Evolutionary conservation across 345 rosid species (phyloP).

Genomic region (Chamaenerion angustifolium): DNA sequence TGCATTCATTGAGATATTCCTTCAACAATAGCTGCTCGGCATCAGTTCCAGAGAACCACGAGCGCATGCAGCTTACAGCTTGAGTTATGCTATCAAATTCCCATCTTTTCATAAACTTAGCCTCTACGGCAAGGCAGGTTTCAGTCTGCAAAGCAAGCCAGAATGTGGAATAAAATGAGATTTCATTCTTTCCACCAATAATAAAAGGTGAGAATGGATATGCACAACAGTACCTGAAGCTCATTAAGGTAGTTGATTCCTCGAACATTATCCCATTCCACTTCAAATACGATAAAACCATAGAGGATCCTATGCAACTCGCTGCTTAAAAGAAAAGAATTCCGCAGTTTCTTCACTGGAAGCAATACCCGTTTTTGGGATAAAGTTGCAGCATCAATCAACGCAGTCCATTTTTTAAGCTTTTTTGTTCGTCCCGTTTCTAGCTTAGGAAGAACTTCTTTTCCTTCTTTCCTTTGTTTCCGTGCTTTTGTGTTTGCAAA

Average conservation of each 20-base stretch:
- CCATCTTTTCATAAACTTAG: conserved; percentile 90
- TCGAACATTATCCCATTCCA: conserved; percentile 66
- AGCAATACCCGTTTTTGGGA: conserved; percentile 39
- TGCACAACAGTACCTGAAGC: conserved; percentile 59
- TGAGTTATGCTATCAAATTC: conserved; percentile 86
- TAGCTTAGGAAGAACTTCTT: conserved; percentile 22
- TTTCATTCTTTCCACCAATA: not conserved
- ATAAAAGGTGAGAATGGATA: not conserved
- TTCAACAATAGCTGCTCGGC: conserved; percentile 37
- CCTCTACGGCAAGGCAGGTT: conserved; percentile 79
- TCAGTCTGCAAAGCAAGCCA: conserved; percentile 52
- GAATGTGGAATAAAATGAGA: not conserved
- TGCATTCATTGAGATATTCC: conserved; percentile 37
- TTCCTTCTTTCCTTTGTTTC: conserved; percentile 27
- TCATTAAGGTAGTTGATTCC: conserved; percentile 86
- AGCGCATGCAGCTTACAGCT: conserved; percentile 44
- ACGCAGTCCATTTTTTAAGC: conserved; percentile 49
- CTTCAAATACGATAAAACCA: conserved; percentile 91
- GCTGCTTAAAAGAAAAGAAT: conserved; percentile 39
- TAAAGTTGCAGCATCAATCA: conserved; percentile 45
- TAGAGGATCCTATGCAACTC: conserved; percentile 67
- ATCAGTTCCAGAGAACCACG: conserved; percentile 74
- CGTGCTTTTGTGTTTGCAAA: conserved; percentile 73
- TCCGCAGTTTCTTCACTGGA: conserved; percentile 61
- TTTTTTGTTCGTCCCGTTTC: conserved; percentile 20